These are phyloP conservation scores for Plasmodium berghei DNA, from an alignment of 169 alveolate species.

Conservation along the genomic window DNA sequence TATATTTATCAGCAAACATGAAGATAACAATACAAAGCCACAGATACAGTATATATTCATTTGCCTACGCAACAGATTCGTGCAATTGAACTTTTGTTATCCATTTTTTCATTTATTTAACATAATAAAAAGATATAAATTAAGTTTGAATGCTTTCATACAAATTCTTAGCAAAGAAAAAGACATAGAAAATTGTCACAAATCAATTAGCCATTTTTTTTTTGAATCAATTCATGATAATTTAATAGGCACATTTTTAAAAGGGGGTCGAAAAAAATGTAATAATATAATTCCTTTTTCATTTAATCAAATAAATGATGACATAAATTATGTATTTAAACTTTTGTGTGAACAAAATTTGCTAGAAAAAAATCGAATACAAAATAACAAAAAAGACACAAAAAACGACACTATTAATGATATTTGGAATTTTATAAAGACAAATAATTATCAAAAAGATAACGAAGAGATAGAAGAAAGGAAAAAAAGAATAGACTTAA, in stretches of 20 bases:
- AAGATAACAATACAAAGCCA: neutral
- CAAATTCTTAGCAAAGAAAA: neutral
- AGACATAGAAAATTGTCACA: neutral
- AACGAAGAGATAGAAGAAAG: constrained; percentile 42
- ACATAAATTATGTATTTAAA: constrained; percentile 4
- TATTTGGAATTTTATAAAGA: constrained; percentile 50
- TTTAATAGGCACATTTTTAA: constrained; percentile 26
- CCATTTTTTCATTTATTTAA: constrained; percentile 38
- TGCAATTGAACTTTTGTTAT: constrained; percentile 23
- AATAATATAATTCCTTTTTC: constrained; percentile 38
- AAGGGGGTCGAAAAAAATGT: constrained; percentile 32
- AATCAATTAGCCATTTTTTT: neutral
- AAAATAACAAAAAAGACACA: neutral
- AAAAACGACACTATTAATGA: constrained; percentile 24
- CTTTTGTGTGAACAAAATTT: neutral
- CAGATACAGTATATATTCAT: constrained; percentile 26
- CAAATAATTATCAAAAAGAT: constrained; percentile 31
- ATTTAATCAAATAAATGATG: constrained; percentile 15
- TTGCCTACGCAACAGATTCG: constrained; percentile 14
- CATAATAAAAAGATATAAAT: constrained; percentile 33
- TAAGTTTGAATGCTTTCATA: constrained; percentile 1
- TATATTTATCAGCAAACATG: constrained; percentile 19
- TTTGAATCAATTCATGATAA: constrained; percentile 59
- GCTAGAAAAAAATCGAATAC: neutral
- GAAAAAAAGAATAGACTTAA: constrained; percentile 33